Evolutionary conservation across 352 stramenopile species (phyloP), one percentile per base, ranked within the genome.

Genomic region (Phytophthora vignae): DNA sequence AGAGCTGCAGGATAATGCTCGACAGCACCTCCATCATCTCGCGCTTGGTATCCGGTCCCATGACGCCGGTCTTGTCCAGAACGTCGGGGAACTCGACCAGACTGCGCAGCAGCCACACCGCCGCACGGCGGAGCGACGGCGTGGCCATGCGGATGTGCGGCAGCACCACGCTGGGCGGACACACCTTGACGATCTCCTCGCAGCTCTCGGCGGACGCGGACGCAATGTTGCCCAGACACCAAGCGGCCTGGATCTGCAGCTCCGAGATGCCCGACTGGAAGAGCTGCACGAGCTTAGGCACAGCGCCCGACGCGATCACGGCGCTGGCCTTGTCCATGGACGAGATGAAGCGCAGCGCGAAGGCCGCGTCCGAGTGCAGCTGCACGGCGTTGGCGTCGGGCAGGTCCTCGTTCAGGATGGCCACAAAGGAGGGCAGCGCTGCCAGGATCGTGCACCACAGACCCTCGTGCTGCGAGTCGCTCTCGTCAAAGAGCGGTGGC

Each of bases 231-330:
- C 90, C 90, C 5, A 96, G 79, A 73, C 88, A 95, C 90, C 90
- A 96, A 21, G 90, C 88, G 2, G 88, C 88, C 59, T 96, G 90
- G 74, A 96, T 94, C 71, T 96, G 90, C 57, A 96, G 75, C 71
- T 96, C 90, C 29, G 90, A 95, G 57, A 96, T 92, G 25, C 90
- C 90, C 14, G 83, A 92, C 64, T 95, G 87, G 74, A 96, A 93
- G 21, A 96, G 76, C 67, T 94, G 81, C 49, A 95, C 88, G 44
- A 96, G 81, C 62, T 92, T 87, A 0, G 88, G 87, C 21, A 95
- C 82, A 0, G 85, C 88, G 33, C 90, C 90, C 0, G 82, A 76
- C 58, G 91, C 73, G 50, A 96, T 85, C n/a, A 96, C 85, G 17
- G 87, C 54, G 53, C 54, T 78, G 17, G 90, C 87, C 70, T 94